Evolutionary conservation across 1,284 basidiomycete genomes (phyloP), one percentile per base, ranked within the genome.

Genomic region (Leccinum griseonigrum): DNA sequence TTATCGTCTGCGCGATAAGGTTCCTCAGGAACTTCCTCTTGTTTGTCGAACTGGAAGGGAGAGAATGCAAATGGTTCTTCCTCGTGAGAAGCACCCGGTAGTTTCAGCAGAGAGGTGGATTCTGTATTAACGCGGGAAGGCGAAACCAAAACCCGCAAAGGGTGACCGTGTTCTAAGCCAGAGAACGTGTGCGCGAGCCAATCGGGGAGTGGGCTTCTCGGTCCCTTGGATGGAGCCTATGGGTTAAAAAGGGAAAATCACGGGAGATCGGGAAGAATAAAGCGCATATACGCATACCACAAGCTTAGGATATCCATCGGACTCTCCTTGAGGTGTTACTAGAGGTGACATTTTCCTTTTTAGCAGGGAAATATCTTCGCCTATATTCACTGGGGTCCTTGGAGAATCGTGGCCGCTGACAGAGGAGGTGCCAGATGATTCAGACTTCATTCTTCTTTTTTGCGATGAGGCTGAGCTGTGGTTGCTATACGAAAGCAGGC

Each of bases 161-260:
- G 83, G 67, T 85, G 79, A 10, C 68, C 65, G 2, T 71, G 58
- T 56, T 78, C 74, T 29, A 85, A 70, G 18, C 69, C 71, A 14
- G 72, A 74, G 46, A 85, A 76, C 5, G 83, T 80, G 54, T 69
- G 63, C 29, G 73, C 72, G 14, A 85, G 77, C 84, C 84, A 85
- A 51, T 68, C 59, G 3, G 83, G 83, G 54, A 83, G 71, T 11
- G 71, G 66, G 38, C 34, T 61, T 55, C 54, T 71, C 11, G 60
- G 61, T 59, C 56, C 63, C 57, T 48, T 65, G 28, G 56, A 56
- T 40, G 62, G 60, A 32, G 28, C 61, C 72, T 74, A 53, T 18
- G 64, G 14, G 57, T 64, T 40, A 36, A 31, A 65, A 65, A 68
- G 50, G 60, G 56, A 40, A 62, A 72, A 61, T 48, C 58, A 58